Evolutionary conservation across 768 basidiomycete species (phyloP), one percentile per base, ranked within the genome.

Genomic region (Tricholoma terreum): DNA sequence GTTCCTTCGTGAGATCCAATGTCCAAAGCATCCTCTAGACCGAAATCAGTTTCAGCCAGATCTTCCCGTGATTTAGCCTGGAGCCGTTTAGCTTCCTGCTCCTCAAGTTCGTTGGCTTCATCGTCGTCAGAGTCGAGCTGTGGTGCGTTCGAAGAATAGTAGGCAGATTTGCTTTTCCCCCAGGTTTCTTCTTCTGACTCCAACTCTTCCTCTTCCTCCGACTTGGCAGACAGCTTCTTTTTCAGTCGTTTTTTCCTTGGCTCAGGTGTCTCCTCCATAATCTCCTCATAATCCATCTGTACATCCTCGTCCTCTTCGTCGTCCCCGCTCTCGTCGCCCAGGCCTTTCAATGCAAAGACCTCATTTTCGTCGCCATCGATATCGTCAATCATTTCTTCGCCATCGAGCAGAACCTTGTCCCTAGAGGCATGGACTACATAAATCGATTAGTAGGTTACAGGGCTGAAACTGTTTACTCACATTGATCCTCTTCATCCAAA

Each of bases 131-230:
- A 88, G 52, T 91, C 91, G 35, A 92, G 74, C 54, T 90, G 75
- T 34, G 79, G 87, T 31, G 90, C 92, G 69, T 92, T 93, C 4
- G 89, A 90, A 3, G 91, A 84, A 67, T 96, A 96, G 72, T 95
- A 98, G 4, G 84, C 87, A 38, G 84, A 79, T 71, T 87, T 87
- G 60, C 84, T 83, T 58, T 76, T 79, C 9, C 94, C 94, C 94
- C 94, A 98, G 1, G 81, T 83, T 70, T 92, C 91, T 59, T 76
- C 75, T 17, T 83, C 82, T n/a, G 70, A 69, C 40, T 67, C 66
- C 54, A 67, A 56, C 48, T 71, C 69, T 15, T 73, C 73, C 8
- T 68, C 64, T 4, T 73, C 70, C 6, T 56, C 54, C 22, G 57
- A 60, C 27, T 65, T 51, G 19, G 50, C 34, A 50, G 61, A 57